Conservation (phyloP, 2,329 filamentous ascomycete species). For the Corynespora cassiicola region DNA sequence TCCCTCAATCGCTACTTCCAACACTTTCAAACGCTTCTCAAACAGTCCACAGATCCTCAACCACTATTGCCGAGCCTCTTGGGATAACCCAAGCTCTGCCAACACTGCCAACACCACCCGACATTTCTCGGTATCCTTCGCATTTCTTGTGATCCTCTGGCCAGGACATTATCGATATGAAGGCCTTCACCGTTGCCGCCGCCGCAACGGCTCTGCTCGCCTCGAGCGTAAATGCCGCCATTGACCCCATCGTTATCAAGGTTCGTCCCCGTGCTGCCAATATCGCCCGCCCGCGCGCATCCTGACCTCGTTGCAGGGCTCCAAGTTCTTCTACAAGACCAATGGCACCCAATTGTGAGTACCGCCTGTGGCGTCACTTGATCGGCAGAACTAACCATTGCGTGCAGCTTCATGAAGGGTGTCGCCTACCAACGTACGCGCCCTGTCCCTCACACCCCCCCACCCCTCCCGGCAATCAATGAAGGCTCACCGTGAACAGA, state of each 20-base stretch:
- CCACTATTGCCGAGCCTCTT: conserved; percentile 14
- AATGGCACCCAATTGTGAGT: conserved; percentile 72
- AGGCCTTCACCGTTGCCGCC: conserved; percentile 56
- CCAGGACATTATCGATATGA: conserved; percentile 56
- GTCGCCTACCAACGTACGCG: conserved; percentile 82
- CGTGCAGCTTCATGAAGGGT: conserved; percentile 81
- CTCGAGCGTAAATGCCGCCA: conserved; percentile 58
- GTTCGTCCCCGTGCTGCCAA: conserved; percentile 46
- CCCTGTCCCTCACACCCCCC: not conserved
- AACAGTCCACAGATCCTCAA: conserved; percentile 10
- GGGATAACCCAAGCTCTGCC: conserved; percentile 29
- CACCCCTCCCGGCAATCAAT: not conserved
- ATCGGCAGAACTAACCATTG: conserved; percentile 22
- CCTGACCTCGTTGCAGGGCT: conserved; percentile 59
- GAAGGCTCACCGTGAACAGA: conserved; percentile 48
- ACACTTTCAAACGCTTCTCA: conserved; percentile 16
- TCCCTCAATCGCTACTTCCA: conserved; percentile 26
- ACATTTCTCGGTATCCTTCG: conserved; percentile 9
- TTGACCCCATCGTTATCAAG: conserved; percentile 74
- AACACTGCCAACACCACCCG: conserved; percentile 15
- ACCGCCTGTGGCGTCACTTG: conserved; percentile 1
- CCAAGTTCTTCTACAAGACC: conserved; percentile 89
- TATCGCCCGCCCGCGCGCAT: conserved; percentile 6
- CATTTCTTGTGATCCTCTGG: conserved; percentile 32
- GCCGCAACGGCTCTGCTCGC: conserved; percentile 61